These are phyloP conservation scores for Poa pratensis DNA, from an alignment of 176 grass and related monocot genomes.

Conservation along the genomic window DNA sequence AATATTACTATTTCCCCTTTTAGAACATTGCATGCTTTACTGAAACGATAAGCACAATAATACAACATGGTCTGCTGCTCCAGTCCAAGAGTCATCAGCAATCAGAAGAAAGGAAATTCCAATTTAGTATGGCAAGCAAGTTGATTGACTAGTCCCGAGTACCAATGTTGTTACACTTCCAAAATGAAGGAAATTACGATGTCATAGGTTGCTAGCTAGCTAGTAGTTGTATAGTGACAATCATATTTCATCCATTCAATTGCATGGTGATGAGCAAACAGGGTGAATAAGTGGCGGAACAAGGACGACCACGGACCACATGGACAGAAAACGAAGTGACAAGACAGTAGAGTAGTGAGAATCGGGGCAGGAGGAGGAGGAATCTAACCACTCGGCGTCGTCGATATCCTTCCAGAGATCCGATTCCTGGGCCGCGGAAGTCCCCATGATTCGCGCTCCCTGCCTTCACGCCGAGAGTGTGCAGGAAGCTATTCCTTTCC, in stretches of 20 bases:
- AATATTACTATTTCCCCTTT: not conserved
- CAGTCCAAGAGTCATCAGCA: not conserved
- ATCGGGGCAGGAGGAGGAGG: not conserved
- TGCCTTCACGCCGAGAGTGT: not conserved
- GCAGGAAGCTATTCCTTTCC: not conserved
- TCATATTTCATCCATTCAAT: not conserved
- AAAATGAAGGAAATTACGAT: not conserved
- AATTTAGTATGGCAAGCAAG: not conserved
- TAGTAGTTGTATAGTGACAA: no score
- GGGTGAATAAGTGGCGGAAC: not conserved
- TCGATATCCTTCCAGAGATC: constrained; percentile 59
- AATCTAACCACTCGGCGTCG: constrained; percentile 53
- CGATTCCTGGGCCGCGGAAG: constrained; percentile 44
- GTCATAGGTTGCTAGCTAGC: not conserved
- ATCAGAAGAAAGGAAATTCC: not conserved
- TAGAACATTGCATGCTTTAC: not conserved
- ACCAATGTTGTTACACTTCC: not conserved
- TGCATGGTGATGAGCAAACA: not conserved
- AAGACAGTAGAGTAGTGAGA: not conserved
- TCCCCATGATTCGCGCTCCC: constrained; percentile 30
- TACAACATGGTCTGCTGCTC: not conserved
- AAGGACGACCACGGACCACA: not conserved
- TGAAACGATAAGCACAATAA: not conserved
- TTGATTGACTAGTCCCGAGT: not conserved
- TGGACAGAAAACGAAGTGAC: not conserved